phyloP scores from a whole-genome alignment of 345 rosid genomes.

The Psidium guajava region DNA sequence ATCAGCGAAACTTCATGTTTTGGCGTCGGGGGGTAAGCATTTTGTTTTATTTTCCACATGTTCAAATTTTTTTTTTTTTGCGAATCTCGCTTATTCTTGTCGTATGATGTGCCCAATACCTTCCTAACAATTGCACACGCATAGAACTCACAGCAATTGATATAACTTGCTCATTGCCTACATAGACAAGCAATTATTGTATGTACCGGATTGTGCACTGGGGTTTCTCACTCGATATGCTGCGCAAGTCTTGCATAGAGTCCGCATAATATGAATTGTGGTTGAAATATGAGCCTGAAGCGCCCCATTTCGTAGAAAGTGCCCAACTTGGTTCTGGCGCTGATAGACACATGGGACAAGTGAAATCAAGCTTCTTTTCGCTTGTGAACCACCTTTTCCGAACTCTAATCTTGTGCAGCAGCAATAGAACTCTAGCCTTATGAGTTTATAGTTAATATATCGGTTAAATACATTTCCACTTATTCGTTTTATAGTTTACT shows the following conservation, averaged over 20 bases:
- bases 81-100: not conserved
- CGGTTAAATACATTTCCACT: not conserved
- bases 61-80: not conserved
- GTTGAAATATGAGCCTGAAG: not conserved
- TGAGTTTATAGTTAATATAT: not conserved
- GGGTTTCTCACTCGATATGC: not conserved
- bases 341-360: not conserved
- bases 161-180: not conserved
- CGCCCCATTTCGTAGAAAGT: not conserved
- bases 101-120: accelerated
- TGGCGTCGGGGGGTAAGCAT: not conserved
- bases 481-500: not conserved
- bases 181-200: not conserved
- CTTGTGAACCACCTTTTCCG: not conserved
- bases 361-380: not conserved
- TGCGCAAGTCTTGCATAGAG: not conserved
- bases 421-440: not conserved
- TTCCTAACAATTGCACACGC: not conserved
- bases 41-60: not conserved
- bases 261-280: not conserved
- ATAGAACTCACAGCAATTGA: not conserved
- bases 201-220: not conserved
- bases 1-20: not conserved
- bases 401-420: not conserved
- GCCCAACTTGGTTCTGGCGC: not conserved